Percentiles rank a stretch among this genome's conserved stretches.
These are phyloP conservation scores for Paxillus involutus DNA, from an alignment of 768 basidiomycete species.

Conservation along the genomic window DNA sequence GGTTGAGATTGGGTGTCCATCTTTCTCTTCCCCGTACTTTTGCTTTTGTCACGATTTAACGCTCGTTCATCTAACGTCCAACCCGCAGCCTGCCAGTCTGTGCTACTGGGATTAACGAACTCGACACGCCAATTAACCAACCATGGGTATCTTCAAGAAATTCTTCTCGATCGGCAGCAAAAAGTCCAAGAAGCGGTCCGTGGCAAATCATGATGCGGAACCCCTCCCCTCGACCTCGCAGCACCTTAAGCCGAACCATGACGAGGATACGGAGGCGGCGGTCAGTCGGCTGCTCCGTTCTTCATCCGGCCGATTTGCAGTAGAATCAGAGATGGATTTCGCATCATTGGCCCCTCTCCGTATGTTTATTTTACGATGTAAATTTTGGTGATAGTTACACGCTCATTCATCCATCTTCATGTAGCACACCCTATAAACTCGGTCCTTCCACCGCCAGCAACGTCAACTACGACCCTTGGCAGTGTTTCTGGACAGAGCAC, in stretches of 20 bases:
- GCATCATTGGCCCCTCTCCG: conserved; percentile 65
- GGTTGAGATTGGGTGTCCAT: conserved; percentile 29
- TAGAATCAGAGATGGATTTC: conserved; percentile 57
- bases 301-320: conserved; percentile 65
- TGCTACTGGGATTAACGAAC: conserved; percentile 24
- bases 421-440: conserved; percentile 69
- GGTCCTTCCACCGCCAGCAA: conserved; percentile 47
- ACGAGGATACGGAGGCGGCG: conserved; percentile 47
- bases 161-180: conserved; percentile 68
- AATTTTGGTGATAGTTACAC: neutral
- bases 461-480: conserved; percentile 53
- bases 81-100: conserved; percentile 15
- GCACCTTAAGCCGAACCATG: conserved; percentile 13
- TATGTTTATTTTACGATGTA: conserved; percentile 39
- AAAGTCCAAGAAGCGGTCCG: conserved; percentile 50
- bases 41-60: conserved; percentile 16
- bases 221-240: conserved; percentile 26
- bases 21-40: neutral
- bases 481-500: conserved; percentile 57
- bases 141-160: conserved; percentile 71
- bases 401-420: neutral
- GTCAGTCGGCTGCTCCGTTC: conserved; percentile 61
- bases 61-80: conserved; percentile 27
- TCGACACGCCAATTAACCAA: conserved; percentile 20
- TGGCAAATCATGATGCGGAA: conserved; percentile 25